Conservation (phyloP, 1,284 basidiomycete genomes). For the Rhodotorula sp. region DNA sequence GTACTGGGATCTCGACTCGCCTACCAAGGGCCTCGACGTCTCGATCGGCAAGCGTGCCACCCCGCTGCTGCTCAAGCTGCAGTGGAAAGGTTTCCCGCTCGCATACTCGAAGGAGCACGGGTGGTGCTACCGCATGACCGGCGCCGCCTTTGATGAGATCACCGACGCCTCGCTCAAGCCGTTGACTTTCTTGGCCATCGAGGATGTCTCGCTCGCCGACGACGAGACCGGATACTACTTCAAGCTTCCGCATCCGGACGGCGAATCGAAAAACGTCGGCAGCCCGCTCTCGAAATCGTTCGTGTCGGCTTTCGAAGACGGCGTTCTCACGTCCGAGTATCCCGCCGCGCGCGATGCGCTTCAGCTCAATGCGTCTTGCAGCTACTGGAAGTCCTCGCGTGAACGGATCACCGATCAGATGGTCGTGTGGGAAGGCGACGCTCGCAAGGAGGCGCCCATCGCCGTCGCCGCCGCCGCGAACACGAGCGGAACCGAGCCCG, state of each 20-base stretch:
- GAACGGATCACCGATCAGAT: slow-evolving; percentile 91
- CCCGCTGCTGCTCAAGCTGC: slow-evolving; percentile 79
- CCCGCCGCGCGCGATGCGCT: slow-evolving; percentile 78
- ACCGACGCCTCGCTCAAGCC: slow-evolving; percentile 33
- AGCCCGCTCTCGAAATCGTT: slow-evolving; percentile 88
- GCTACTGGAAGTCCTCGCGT: slow-evolving; percentile 94
- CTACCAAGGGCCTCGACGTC: slow-evolving; percentile 65
- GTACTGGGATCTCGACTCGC: slow-evolving; percentile 81
- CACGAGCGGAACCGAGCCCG: slow-evolving; percentile 37
- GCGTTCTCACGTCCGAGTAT: slow-evolving; percentile 62
- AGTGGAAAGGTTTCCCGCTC: slow-evolving; percentile 84
- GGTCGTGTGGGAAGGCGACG: slow-evolving; percentile 74
- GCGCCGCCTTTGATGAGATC: slow-evolving; percentile 38
- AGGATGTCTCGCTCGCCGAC: slow-evolving; percentile 61
- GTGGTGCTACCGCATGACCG: slow-evolving; percentile 81
- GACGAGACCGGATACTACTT: slow-evolving; percentile 64
- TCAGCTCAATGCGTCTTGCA: slow-evolving; percentile 90
- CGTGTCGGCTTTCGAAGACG: slow-evolving; percentile 80
- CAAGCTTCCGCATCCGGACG: slow-evolving; percentile 94
- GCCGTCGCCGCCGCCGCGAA: slow-evolving; percentile 16
- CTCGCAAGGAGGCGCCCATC: slow-evolving; percentile 19
- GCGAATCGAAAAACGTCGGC: slow-evolving; percentile 89
- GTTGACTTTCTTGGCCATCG: slow-evolving; percentile 59
- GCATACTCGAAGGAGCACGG: slow-evolving; percentile 84
- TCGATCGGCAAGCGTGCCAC: slow-evolving; percentile 81